phyloP scores from a whole-genome alignment of 306 rosid species.

The Castanea crenata region DNA sequence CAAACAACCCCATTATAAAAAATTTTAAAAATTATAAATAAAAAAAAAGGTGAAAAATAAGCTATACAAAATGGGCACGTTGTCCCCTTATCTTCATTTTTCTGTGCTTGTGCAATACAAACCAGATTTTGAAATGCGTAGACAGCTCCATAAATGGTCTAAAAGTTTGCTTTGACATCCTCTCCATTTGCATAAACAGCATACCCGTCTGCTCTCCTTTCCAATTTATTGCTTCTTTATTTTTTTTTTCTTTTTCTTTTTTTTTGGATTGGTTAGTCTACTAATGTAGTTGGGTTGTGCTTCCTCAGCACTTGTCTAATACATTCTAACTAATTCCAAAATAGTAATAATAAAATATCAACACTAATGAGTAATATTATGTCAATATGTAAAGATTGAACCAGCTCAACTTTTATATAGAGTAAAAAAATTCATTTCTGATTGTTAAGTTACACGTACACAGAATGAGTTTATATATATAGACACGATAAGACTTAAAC shows the following conservation, averaged over 20 bases:
- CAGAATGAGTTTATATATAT: too few species aligned
- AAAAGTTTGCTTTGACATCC: not conserved
- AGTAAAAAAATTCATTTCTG: not conserved
- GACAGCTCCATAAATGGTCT: not conserved
- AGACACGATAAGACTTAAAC: too few species aligned
- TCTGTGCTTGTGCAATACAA: not conserved
- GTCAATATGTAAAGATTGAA: not conserved
- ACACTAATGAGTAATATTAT: too few species aligned
- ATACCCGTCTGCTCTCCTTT: not conserved
- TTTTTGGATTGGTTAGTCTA: not conserved
- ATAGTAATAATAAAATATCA: not conserved
- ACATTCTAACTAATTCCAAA: not conserved
- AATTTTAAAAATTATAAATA: too few species aligned
- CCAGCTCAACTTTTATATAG: not conserved
- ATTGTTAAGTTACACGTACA: too few species aligned
- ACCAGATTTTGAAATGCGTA: not conserved
- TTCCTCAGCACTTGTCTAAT: not conserved
- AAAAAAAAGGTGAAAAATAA: too few species aligned
- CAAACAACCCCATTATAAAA: too few species aligned
- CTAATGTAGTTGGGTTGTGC: not conserved
- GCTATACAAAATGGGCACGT: too few species aligned
- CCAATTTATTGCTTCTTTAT: not conserved
- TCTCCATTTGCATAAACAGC: not conserved
- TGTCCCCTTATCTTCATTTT: not conserved
- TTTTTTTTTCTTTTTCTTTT: not conserved